phyloP scores from a whole-genome alignment of 257 asterid genomes.

The Petunia secreta region DNA sequence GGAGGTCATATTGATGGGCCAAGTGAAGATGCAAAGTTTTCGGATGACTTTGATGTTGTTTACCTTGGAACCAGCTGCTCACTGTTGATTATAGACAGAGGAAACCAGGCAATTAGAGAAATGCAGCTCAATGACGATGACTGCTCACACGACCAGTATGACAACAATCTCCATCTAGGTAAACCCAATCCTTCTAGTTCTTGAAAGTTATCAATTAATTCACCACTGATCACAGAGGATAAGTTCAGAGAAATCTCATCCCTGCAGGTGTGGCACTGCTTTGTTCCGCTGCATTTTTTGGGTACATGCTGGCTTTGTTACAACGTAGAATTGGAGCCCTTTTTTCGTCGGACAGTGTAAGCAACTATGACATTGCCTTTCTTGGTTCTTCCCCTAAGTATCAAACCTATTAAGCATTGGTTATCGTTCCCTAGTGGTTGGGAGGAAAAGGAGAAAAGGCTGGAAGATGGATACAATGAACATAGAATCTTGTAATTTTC shows the following conservation, averaged over 20 bases:
- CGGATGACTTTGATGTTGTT: conserved; percentile 81
- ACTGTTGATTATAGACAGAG: conserved; percentile 82
- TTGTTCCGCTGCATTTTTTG: conserved; percentile 76
- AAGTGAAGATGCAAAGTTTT: conserved; percentile 87
- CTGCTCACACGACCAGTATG: conserved; percentile 56
- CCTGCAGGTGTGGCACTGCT: conserved; percentile 83
- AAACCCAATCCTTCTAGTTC: not conserved
- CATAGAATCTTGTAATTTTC: not conserved
- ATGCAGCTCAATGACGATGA: conserved; percentile 80
- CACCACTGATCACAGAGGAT: not conserved
- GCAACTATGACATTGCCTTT: conserved; percentile 27
- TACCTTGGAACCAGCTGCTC: conserved; percentile 83
- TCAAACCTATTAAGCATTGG: not conserved
- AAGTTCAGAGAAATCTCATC: not conserved
- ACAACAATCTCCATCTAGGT: conserved; percentile 73
- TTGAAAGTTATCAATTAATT: not conserved
- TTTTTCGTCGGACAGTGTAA: conserved; percentile 57
- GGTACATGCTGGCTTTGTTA: conserved; percentile 82
- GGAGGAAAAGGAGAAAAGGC: not conserved
- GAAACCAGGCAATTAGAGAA: conserved; percentile 92
- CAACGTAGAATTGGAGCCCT: conserved; percentile 64
- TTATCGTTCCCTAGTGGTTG: not conserved
- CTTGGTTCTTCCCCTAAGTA: not conserved
- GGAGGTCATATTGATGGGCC: conserved; percentile 95
- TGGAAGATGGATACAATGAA: not conserved